These are phyloP conservation scores for Nigrograna mackinnonii DNA, from an alignment of 2,329 filamentous ascomycete genomes.

Conservation along the genomic window DNA sequence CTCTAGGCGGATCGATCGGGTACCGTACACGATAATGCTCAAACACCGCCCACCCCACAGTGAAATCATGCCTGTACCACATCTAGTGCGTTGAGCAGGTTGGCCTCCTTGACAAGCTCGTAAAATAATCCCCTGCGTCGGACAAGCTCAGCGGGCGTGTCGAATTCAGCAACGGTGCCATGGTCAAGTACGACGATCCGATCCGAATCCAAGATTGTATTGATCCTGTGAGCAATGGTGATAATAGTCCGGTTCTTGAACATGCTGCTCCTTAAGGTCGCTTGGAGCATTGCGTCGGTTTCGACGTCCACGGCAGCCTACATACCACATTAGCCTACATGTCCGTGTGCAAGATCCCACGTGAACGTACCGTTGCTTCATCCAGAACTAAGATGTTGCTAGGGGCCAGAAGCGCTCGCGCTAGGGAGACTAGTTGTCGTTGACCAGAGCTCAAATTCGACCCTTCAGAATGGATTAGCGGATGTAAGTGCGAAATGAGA, in stretches of 20 bases:
- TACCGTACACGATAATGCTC: slow-evolving; percentile 9
- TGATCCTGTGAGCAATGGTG: slow-evolving; percentile 97
- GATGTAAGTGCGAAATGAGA: neutral
- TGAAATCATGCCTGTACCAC: slow-evolving; percentile 18
- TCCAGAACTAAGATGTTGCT: slow-evolving; percentile 97
- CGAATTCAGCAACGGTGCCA: slow-evolving; percentile 90
- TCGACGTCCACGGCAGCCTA: slow-evolving; percentile 71
- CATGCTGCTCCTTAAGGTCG: slow-evolving; percentile 64
- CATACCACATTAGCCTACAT: slow-evolving; percentile 7
- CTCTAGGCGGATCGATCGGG: too few relatives aligned
- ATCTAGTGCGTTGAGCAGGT: slow-evolving; percentile 57
- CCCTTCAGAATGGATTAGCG: slow-evolving; percentile 54
- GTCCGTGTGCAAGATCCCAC: neutral
- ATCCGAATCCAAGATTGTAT: slow-evolving; percentile 89
- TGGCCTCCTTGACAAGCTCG: slow-evolving; percentile 88
- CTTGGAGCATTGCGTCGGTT: slow-evolving; percentile 67
- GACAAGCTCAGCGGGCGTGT: slow-evolving; percentile 78
- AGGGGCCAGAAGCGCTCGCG: slow-evolving; percentile 89
- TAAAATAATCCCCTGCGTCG: slow-evolving; percentile 80
- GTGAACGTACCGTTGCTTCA: slow-evolving; percentile 83
- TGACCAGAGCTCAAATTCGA: slow-evolving; percentile 96
- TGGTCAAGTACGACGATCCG: slow-evolving; percentile 92
- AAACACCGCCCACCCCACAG: too few relatives aligned
- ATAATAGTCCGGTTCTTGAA: slow-evolving; percentile 96
- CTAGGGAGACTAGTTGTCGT: slow-evolving; percentile 89